A percentile compares a stretch with the other conserved stretches of the same genome.
These are phyloP conservation scores for Boletus rubescentipes DNA, from an alignment of 768 basidiomycete species.

Conservation along the genomic window DNA sequence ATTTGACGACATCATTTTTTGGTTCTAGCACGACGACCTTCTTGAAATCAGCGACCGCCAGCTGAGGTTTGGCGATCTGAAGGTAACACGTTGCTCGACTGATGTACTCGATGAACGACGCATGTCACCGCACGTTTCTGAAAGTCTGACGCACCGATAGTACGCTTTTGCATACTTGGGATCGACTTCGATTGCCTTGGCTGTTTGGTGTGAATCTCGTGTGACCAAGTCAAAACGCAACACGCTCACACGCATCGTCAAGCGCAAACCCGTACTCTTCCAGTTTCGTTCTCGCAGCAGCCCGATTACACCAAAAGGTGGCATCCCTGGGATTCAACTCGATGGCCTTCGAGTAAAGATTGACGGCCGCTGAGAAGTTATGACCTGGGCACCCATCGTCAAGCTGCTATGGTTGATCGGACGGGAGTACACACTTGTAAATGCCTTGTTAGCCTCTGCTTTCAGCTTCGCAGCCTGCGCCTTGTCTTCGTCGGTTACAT, in stretches of 20 bases:
- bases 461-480: slow-evolving; percentile 72
- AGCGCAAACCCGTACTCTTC: slow-evolving; percentile 95
- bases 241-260: slow-evolving; percentile 73
- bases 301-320: slow-evolving; percentile 93
- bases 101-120: slow-evolving; percentile 1
- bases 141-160: slow-evolving; percentile 55
- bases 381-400: slow-evolving; percentile 45
- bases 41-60: slow-evolving; percentile 86
- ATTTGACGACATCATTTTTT: slow-evolving; percentile 73
- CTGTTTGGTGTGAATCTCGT: slow-evolving; percentile 39
- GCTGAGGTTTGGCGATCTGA: slow-evolving; percentile 83
- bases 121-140: neutral
- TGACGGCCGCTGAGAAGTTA: slow-evolving; percentile 73
- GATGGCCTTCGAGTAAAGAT: slow-evolving; percentile 82
- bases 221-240: slow-evolving; percentile 4
- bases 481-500: slow-evolving; percentile 71
- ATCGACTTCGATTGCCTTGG: slow-evolving; percentile 84
- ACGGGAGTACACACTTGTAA: slow-evolving; percentile 47
- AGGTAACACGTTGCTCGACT: slow-evolving; percentile 91
- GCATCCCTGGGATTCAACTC: slow-evolving; percentile 85
- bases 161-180: slow-evolving; percentile 89
- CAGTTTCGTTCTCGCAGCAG: slow-evolving; percentile 88
- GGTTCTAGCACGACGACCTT: slow-evolving; percentile 84
- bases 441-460: slow-evolving; percentile 85
- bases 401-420: neutral